These are phyloP conservation scores for Podospora sp. DNA, from an alignment of 495 filamentous ascomycete species.

Conservation along the genomic window DNA sequence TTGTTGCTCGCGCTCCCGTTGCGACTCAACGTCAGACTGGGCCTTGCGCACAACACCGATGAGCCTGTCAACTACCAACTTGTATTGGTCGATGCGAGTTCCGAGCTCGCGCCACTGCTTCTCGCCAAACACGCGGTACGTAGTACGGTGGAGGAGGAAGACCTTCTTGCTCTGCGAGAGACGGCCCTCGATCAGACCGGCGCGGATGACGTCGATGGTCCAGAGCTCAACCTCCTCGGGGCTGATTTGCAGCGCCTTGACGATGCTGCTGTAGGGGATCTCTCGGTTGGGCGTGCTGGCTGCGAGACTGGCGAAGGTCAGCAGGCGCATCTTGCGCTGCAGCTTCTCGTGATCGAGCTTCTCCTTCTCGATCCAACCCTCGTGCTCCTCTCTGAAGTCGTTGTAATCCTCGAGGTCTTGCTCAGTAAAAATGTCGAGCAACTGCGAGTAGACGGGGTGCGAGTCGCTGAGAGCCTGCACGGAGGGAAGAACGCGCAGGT, in stretches of 20 bases:
- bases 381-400: constrained; percentile 84
- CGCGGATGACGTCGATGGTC: constrained; percentile 97
- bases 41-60: constrained; percentile 73
- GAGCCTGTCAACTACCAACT: constrained; percentile 72
- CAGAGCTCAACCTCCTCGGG: constrained; percentile 89
- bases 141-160: constrained; percentile 91
- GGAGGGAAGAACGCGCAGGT: constrained; percentile 81
- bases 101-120: constrained; percentile 97
- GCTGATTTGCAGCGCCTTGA: constrained; percentile 78
- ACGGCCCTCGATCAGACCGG: constrained; percentile 91
- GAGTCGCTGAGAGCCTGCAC: constrained; percentile 83
- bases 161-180: constrained; percentile 86
- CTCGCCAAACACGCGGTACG: constrained; percentile 94
- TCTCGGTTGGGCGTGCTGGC: constrained; percentile 79
- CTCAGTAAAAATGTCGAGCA: constrained; percentile 92
- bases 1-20: constrained; percentile 62
- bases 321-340: constrained; percentile 87
- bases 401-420: constrained; percentile 93
- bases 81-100: constrained; percentile 86
- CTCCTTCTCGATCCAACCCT: constrained; percentile 75
- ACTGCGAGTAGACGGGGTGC: constrained; percentile 80
- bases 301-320: constrained; percentile 88
- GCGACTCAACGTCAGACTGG: constrained; percentile 64
- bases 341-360: constrained; percentile 64
- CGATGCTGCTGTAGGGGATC: constrained; percentile 81